Evolutionary conservation across 441 rosid species (phyloP).

Genomic region (Viola pubescens): DNA sequence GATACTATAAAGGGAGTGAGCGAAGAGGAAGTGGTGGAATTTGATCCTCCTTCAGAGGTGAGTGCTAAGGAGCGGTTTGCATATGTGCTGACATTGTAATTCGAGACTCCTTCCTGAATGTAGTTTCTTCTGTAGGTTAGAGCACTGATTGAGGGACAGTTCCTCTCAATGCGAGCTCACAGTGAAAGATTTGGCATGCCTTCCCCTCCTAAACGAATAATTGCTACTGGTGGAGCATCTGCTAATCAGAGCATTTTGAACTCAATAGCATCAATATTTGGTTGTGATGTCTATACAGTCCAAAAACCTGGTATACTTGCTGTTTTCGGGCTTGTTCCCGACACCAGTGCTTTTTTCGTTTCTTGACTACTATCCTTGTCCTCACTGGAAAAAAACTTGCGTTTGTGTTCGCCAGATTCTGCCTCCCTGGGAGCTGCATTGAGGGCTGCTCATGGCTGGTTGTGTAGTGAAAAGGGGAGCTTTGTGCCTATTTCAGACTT

Average conservation of each 20-base stretch:
- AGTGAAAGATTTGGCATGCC: conserved; percentile 88
- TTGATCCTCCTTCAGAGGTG: conserved; percentile 87
- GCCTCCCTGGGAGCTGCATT: conserved; percentile 90
- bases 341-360: not conserved
- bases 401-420: conserved; percentile 41
- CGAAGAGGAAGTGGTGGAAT: conserved; percentile 55
- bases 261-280: conserved; percentile 57
- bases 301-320: conserved; percentile 60
- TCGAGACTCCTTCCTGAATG: not conserved
- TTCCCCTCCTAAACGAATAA: conserved; percentile 68
- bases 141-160: conserved; percentile 79
- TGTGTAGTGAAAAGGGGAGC: conserved; percentile 60
- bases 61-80: conserved; percentile 9
- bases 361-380: not conserved
- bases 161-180: conserved; percentile 84
- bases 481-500: conserved; percentile 56
- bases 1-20: conserved; percentile 35
- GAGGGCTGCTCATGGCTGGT: conserved; percentile 88
- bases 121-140: conserved; percentile 45
- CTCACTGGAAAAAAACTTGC: not conserved
- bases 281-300: conserved; percentile 72
- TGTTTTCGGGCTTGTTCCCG: not conserved
- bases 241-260: conserved; percentile 56
- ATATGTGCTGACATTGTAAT: not conserved
- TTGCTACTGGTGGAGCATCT: conserved; percentile 90